Evolutionary conservation across 768 basidiomycete species (phyloP), one percentile per base, ranked within the genome.

Genomic region (Naematelia encephala): DNA sequence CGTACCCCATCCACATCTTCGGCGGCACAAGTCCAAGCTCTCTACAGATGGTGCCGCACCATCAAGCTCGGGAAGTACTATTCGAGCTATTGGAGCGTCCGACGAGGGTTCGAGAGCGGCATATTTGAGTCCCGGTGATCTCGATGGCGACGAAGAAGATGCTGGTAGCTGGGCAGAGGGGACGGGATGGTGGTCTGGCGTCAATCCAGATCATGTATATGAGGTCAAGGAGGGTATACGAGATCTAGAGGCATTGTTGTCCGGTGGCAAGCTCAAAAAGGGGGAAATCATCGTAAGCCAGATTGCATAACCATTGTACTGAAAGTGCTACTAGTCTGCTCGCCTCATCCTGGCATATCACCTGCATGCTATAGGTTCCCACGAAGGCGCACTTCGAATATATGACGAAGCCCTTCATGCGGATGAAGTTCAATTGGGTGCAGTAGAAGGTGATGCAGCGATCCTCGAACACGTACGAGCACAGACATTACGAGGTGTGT

Each of bases 331-430:
- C 50, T 26, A 91, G 89, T 85, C 85, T 11, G 80, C 88, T 14
- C 79, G 82, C 62, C 81, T 89, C 57, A 82, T 84, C 0, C 79
- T 89, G 50, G 89, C 89, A 1, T 90, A 90, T 75, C 87, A 88
- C 68, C 85, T 86, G 2, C 90, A 89, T 75, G 89, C 90, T 0
- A 75, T 90, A 5, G 84, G 86, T 25, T 80, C 82, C 23, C 86
- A 86, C 16, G 75, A 80, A 1, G 82, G 84, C 56, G 90, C 88
- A 58, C 78, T 93, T 13, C 65, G 78, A 2, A 80, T 64, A 28
- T 62, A 63, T 25, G 46, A 66, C 29, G 23, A 48, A 30, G 60
- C 47, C 48, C 45, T 23, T 29, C 44, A 57, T 61, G 23, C 19
- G 30, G 34, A 48, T 42, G 47, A 26, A 28, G 27, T 14, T 19